Percentiles rank a stretch among this genome's conserved stretches.
Conservation (phyloP, 768 basidiomycete species). For the Boletus patriciae region DNA sequence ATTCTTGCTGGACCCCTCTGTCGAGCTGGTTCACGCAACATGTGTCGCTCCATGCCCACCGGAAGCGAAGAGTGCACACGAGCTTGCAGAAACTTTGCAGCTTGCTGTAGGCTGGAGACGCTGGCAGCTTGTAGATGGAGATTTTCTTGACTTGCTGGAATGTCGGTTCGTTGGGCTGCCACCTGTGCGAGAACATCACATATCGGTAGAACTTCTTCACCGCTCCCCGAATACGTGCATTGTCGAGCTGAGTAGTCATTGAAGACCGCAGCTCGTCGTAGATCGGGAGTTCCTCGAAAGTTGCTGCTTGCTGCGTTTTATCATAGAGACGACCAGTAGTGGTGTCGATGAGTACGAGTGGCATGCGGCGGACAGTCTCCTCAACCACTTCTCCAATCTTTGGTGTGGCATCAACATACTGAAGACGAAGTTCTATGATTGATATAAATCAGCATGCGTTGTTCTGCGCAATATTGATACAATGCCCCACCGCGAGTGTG, state of each 20-base stretch:
- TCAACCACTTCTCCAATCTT: not conserved
- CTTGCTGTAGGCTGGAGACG: not conserved
- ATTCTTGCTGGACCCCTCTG: too few relatives aligned
- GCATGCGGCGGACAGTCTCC: not conserved
- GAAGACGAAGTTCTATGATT: not conserved
- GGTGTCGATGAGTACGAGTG: not conserved
- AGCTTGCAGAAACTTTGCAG: too few relatives aligned
- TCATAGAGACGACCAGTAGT: not conserved
- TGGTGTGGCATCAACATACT: not conserved
- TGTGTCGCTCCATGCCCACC: too few relatives aligned
- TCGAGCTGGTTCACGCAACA: too few relatives aligned
- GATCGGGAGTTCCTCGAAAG: not conserved
- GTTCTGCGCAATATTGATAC: not conserved
- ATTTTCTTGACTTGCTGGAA: not conserved
- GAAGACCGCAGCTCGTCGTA: not conserved
- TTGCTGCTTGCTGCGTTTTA: not conserved
- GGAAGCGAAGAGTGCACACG: too few relatives aligned
- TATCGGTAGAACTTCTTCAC: slow-evolving; percentile 4
- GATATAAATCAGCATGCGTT: too few relatives aligned
- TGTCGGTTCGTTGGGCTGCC: not conserved
- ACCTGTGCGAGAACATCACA: slow-evolving; percentile 4
- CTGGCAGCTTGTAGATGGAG: not conserved
- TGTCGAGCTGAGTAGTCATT: not conserved
- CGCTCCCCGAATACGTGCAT: not conserved
- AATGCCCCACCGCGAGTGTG: not conserved